Percentiles rank a stretch among this genome's conserved stretches.
These are phyloP conservation scores for Lecanoromycetidae sp. DNA, from an alignment of 2,329 filamentous ascomycete genomes.

Conservation along the genomic window DNA sequence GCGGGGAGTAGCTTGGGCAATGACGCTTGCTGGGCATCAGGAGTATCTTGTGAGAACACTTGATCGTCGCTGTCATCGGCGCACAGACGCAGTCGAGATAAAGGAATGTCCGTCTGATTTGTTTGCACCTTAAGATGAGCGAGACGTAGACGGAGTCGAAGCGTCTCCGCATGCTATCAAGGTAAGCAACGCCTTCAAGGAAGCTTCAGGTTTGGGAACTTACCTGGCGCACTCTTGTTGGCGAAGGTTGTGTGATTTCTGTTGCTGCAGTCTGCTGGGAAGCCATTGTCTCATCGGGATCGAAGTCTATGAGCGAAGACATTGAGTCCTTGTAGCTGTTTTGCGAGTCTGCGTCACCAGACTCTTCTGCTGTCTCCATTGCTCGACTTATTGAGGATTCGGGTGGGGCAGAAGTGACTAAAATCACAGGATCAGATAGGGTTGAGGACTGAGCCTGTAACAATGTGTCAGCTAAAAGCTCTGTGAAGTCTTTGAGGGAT, in stretches of 20 bases:
- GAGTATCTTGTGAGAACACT: neutral
- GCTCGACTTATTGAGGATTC: neutral
- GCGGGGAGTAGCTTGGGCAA: slow-evolving; percentile 17
- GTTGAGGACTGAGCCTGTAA: neutral
- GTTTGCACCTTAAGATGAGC: slow-evolving; percentile 20
- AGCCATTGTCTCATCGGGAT: slow-evolving; percentile 14
- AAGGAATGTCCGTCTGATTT: slow-evolving; percentile 18
- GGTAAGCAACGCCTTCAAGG: neutral
- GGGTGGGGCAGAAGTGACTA: neutral
- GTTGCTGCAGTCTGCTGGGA: slow-evolving; percentile 18
- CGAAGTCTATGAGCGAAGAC: slow-evolving; percentile 11
- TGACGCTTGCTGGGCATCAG: neutral
- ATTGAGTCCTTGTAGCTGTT: slow-evolving; percentile 11
- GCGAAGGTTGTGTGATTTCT: slow-evolving; percentile 14
- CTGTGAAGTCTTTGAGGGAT: neutral
- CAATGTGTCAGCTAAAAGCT: neutral
- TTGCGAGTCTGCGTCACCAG: slow-evolving; percentile 11
- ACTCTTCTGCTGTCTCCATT: neutral
- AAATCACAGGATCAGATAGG: neutral
- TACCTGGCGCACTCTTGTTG: slow-evolving; percentile 8
- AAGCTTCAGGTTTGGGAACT: neutral
- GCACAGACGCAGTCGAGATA: slow-evolving; percentile 15
- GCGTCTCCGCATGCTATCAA: slow-evolving; percentile 17
- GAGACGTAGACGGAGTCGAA: slow-evolving; percentile 18
- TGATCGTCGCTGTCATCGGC: neutral